phyloP scores from a whole-genome alignment of 75 land plant species.

The Sequoia sempervirens region DNA sequence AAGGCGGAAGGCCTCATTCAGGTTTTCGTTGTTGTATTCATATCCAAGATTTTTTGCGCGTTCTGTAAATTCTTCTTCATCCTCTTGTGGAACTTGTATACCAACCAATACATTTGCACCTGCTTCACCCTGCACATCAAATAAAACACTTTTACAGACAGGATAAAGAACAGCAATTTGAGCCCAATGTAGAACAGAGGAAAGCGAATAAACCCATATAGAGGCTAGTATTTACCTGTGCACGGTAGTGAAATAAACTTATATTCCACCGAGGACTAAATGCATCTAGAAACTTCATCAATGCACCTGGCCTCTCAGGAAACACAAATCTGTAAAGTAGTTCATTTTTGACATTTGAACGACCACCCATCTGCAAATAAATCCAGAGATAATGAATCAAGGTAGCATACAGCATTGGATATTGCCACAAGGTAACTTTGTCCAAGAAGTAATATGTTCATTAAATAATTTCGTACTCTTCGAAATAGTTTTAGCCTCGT shows the following conservation, averaged over 20 bases:
- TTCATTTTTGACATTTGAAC: conserved; percentile 34
- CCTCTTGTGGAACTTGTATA: conserved; percentile 37
- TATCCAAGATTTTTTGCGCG: conserved; percentile 40
- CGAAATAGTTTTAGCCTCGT: background rate
- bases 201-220: background rate
- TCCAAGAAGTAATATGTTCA: background rate
- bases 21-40: conserved; percentile 33
- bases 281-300: conserved; percentile 42
- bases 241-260: conserved; percentile 45
- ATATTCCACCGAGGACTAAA: conserved; percentile 56
- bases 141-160: background rate
- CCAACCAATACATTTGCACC: conserved; percentile 57
- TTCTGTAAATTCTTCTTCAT: conserved; percentile 29
- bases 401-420: background rate
- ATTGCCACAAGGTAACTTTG: background rate
- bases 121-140: conserved; percentile 41
- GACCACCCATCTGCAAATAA: conserved; percentile 49
- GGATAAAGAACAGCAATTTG: background rate
- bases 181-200: background rate
- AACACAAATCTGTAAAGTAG: conserved; percentile 43
- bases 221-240: conserved; percentile 29
- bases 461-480: background rate
- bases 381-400: background rate
- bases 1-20: conserved; percentile 37
- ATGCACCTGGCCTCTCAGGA: conserved; percentile 57